Evolutionary conservation across 2,329 filamentous ascomycete genomes (phyloP).

Genomic region (Penicillium capsulatum): DNA sequence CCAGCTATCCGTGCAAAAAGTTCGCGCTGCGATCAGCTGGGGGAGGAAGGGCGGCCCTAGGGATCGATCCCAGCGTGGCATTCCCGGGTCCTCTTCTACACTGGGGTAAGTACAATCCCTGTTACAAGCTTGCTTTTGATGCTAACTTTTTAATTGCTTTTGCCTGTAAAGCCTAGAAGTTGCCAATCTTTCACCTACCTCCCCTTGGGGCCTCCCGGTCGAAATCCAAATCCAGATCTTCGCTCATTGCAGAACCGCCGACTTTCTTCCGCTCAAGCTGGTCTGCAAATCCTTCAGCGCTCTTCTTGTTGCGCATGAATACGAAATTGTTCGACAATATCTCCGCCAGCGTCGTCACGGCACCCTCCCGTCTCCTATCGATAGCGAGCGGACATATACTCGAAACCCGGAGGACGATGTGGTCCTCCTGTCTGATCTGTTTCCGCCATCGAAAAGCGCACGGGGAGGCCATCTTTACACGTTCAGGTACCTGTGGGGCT

Average conservation of each 20-base stretch:
- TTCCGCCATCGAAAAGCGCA: constrained; percentile 36
- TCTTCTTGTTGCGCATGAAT: constrained; percentile 37
- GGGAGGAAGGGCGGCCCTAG: constrained; percentile 25
- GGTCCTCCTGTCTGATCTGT: constrained; percentile 42
- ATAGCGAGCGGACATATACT: constrained; percentile 35
- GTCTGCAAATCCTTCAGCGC: constrained; percentile 39
- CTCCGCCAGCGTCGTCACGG: constrained; percentile 41
- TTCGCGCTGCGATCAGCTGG: constrained; percentile 30
- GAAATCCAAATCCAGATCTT: constrained; percentile 43
- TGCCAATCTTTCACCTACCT: constrained; percentile 25
- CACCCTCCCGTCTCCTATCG: constrained; percentile 39
- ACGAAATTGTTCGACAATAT: constrained; percentile 40
- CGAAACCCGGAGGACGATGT: constrained; percentile 43
- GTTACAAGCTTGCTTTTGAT: no score
- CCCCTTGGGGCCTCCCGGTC: constrained; percentile 41
- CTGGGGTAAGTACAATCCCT: constrained; percentile 22
- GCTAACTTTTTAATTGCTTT: no score
- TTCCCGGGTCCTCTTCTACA: constrained; percentile 23
- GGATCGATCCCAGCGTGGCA: constrained; percentile 20
- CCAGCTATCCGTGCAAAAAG: constrained; percentile 30
- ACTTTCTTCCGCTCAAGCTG: constrained; percentile 36
- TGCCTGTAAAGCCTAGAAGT: constrained; percentile 25
- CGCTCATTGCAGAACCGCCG: constrained; percentile 36
- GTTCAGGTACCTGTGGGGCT: constrained; percentile 38
- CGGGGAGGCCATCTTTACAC: constrained; percentile 39